Evolutionary conservation across 2,329 filamentous ascomycete species (phyloP), one percentile per base, ranked within the genome.

Genomic region (Metarhizium album): DNA sequence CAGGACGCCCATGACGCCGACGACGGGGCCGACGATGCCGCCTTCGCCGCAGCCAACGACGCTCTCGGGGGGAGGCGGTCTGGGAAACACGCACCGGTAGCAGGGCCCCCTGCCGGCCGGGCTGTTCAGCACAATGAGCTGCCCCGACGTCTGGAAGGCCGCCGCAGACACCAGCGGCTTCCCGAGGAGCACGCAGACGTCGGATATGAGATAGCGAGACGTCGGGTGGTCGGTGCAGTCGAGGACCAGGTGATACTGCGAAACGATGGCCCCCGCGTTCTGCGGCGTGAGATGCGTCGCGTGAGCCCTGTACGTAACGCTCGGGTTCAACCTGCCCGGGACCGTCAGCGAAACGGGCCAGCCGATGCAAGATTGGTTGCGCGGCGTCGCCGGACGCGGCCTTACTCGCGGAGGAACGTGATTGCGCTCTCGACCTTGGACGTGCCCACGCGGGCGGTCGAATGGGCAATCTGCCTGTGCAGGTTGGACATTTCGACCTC

Each of bases 221-320:
- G 87, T 85, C 0, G 93, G 91, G 57, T 91, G 90, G 67, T 98
- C 93, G 9, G 91, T 97, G 65, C 93, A 98, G 67, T 98, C 93
- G 13, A 98, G 80, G 2, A 97, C 81, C 1, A 96, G 59, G 59
- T 95, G 88, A 63, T 95, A 97, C 3, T 72, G 59, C 0, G 73
- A 68, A 51, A 95, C 79, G 40, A 89, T 81, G 0, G 73, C 65
- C 6, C 80, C 68, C 0, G 89, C 86, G 48, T 85, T 87, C 52
- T 80, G 70, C 0, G 88, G 76, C 0, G 79, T 81, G 14, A 96
- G 76, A 55, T 86, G 83, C 14, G 74, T 72, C 9, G 68, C 64
- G 61, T 94, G 76, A 0, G 81, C 67, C 18, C 78, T 66, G 60
- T 89, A 90, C 1, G 66, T 76, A 18, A 87, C 73, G 13, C 79